Evolutionary conservation across 148 eudicot genomes (phyloP).

Genomic region (Euryodendron excelsum): DNA sequence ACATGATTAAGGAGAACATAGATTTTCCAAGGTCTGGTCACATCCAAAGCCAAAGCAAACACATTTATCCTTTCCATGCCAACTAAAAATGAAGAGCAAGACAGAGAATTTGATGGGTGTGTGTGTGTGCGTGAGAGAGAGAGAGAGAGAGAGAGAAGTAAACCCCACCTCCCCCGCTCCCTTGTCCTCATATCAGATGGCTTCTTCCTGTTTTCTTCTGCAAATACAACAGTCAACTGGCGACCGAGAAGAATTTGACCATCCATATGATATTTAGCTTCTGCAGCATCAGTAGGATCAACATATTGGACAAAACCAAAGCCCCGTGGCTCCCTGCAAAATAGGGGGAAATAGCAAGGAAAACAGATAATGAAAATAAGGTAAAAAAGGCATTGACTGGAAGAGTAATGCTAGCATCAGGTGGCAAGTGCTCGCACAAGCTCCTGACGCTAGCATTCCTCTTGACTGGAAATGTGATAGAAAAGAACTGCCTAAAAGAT

Average conservation of each 20-base stretch:
- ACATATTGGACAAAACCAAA: conserved; percentile 97
- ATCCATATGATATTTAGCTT: conserved; percentile 96
- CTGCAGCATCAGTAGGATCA: conserved; percentile 90
- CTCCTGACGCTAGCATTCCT: too few relatives aligned
- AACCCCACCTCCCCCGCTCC: conserved; percentile 40
- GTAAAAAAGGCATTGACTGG: too few relatives aligned
- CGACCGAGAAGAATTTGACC: conserved; percentile 78
- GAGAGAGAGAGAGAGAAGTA: background rate
- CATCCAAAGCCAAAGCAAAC: background rate
- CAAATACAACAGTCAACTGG: conserved; percentile 90
- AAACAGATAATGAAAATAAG: conserved; percentile 12
- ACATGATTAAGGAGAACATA: too few relatives aligned
- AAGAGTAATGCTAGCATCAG: too few relatives aligned
- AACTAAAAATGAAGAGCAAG: background rate
- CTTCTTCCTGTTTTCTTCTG: conserved; percentile 94
- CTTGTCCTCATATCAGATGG: conserved; percentile 77
- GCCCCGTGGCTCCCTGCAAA: conserved; percentile 86
- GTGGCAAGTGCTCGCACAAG: too few relatives aligned
- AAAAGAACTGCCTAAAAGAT: background rate
- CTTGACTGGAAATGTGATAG: background rate
- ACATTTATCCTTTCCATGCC: background rate
- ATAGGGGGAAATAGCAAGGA: background rate
- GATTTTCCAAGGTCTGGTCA: too few relatives aligned
- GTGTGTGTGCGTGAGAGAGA: too few relatives aligned
- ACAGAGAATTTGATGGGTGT: background rate